phyloP scores from a whole-genome alignment of 495 filamentous ascomycete genomes.

The Amorphotheca resinae region DNA sequence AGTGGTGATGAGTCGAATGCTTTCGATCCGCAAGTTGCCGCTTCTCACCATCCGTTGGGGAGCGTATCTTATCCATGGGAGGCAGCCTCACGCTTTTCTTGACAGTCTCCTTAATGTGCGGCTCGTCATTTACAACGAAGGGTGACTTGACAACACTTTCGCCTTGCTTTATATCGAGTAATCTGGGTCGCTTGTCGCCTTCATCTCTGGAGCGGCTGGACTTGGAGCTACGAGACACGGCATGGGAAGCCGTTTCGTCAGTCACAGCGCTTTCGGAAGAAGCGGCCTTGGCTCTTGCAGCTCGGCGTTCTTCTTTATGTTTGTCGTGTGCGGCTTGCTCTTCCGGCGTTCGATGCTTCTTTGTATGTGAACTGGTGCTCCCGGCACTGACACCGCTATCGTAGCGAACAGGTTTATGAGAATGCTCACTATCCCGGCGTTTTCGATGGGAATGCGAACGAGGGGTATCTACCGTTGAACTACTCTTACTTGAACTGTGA shows the following conservation, averaged over 20 bases:
- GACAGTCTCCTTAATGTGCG: conserved; percentile 12
- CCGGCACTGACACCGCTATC: conserved; percentile 17
- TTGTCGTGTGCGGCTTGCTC: conserved; percentile 21
- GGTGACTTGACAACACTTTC: conserved; percentile 18
- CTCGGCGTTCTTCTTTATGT: conserved; percentile 6
- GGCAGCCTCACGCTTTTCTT: conserved; percentile 6
- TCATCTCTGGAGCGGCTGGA: conserved; percentile 3
- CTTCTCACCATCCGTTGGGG: conserved; percentile 13
- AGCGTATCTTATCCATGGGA: conserved; percentile 12
- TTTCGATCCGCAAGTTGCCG: conserved; percentile 1
- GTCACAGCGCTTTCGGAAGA: conserved; percentile 10
- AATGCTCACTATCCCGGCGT: conserved; percentile 13
- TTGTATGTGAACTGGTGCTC: conserved; percentile 13
- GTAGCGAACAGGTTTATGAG: conserved; percentile 11
- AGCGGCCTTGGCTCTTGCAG: conserved; percentile 5
- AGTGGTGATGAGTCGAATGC: neutral
- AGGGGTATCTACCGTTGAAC: conserved; percentile 3
- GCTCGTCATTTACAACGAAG: conserved; percentile 12
- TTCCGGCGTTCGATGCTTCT: conserved; percentile 18
- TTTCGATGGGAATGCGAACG: conserved; percentile 5
- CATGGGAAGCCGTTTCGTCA: neutral
- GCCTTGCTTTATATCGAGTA: conserved; percentile 15
- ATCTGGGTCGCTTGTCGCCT: conserved; percentile 3
- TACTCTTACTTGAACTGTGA: conserved; percentile 12
- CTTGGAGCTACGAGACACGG: conserved; percentile 2